Percentiles rank a stretch among this genome's conserved stretches.
Conservation (phyloP, 2,329 filamentous ascomycete genomes). For the Exophiala oligosperma region DNA sequence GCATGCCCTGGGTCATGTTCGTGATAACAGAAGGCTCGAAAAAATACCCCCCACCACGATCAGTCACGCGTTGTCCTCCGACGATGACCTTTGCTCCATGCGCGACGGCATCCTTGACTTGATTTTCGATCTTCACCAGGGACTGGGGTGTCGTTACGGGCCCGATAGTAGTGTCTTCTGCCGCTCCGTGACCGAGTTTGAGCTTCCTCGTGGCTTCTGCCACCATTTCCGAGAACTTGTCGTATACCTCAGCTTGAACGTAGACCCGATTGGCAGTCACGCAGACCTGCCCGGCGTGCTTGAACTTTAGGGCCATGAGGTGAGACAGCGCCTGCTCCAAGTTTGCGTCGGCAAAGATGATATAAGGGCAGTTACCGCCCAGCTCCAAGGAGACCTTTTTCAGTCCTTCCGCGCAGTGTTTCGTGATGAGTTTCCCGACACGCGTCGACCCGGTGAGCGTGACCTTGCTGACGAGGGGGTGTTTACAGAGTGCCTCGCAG, state of each 20-base stretch:
- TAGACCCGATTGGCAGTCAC: slow-evolving; percentile 67
- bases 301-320: slow-evolving; percentile 7
- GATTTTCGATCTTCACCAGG: slow-evolving; percentile 56
- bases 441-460: slow-evolving; percentile 60
- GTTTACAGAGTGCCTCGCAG: slow-evolving; percentile 51
- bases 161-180: slow-evolving; percentile 56
- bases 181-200: slow-evolving; percentile 57
- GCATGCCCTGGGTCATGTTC: slow-evolving; percentile 50
- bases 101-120: slow-evolving; percentile 58
- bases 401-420: slow-evolving; percentile 57
- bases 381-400: slow-evolving; percentile 65
- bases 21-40: slow-evolving; percentile 60
- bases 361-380: slow-evolving; percentile 63
- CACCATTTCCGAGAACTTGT: slow-evolving; percentile 58
- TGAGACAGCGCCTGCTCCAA: slow-evolving; percentile 40
- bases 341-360: slow-evolving; percentile 64
- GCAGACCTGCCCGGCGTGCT: slow-evolving; percentile 33
- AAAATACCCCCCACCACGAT: slow-evolving; percentile 60
- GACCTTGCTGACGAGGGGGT: slow-evolving; percentile 59
- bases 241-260: slow-evolving; percentile 63
- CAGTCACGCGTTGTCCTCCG: slow-evolving; percentile 53
- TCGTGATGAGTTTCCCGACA: slow-evolving; percentile 62
- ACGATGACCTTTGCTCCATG: slow-evolving; percentile 58
- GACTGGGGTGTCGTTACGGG: slow-evolving; percentile 58
- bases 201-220: slow-evolving; percentile 54